phyloP scores from a whole-genome alignment of 225 moss, liverwort and hornwort genomes.

The Sphagnum contortum region DNA sequence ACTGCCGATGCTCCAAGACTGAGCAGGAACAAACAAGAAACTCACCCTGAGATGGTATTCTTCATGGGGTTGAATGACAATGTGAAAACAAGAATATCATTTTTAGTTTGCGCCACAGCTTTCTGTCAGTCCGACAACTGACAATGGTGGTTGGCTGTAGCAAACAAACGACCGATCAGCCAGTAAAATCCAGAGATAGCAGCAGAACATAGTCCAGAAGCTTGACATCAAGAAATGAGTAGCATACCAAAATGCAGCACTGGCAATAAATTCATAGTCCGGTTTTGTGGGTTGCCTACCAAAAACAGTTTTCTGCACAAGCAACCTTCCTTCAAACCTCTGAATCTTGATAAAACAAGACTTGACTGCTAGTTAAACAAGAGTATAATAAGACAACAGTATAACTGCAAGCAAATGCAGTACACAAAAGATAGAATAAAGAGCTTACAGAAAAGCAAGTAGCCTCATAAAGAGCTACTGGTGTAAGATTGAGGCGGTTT shows the following conservation, averaged over 20 bases:
- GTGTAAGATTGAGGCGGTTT: conserved; percentile 74
- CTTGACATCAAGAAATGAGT: no score
- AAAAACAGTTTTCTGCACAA: conserved; percentile 75
- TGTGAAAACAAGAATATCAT: conserved; percentile 49
- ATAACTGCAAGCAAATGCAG: no score
- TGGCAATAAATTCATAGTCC: conserved; percentile 62
- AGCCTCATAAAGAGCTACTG: conserved; percentile 97
- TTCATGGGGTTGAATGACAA: conserved; percentile 97
- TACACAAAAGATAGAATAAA: background rate
- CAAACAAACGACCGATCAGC: background rate
- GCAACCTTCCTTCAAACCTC: background rate
- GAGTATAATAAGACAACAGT: no score
- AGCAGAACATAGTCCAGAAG: background rate
- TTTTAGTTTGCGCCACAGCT: conserved; percentile 40
- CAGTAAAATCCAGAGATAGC: background rate
- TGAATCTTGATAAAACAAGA: background rate
- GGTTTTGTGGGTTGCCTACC: conserved; percentile 54
- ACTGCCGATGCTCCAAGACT: no score
- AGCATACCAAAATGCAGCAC: conserved; percentile 70
- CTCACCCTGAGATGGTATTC: conserved; percentile 78
- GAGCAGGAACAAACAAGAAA: no score
- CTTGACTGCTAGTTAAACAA: background rate
- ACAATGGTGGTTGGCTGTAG: conserved; percentile 74
- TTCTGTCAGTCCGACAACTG: conserved; percentile 68
- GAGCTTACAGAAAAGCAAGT: conserved; percentile 65